These are phyloP conservation scores for Breviolum minutum DNA, from an alignment of 73 alveolate species.

Conservation along the genomic window DNA sequence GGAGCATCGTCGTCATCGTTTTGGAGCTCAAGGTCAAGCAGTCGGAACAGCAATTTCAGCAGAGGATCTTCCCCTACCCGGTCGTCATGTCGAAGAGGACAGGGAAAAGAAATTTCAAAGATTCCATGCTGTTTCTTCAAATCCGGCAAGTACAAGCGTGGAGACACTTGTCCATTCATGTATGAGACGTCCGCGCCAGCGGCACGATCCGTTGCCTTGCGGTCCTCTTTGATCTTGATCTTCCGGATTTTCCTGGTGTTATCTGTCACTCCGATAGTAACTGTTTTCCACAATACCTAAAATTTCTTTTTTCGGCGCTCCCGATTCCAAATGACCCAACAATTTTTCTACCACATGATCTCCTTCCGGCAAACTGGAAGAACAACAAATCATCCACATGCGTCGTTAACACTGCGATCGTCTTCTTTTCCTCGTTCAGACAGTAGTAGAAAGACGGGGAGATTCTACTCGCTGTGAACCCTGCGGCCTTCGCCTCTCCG, in stretches of 20 bases:
- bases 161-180: no score
- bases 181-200: no score
- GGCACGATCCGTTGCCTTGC: neutral
- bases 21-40: no score
- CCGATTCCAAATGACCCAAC: neutral
- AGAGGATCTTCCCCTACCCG: no score
- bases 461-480: neutral
- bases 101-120: no score
- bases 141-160: no score
- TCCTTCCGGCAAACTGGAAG: neutral
- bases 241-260: neutral
- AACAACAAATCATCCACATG: neutral
- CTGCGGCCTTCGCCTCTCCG: neutral
- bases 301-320: neutral
- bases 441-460: neutral
- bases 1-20: no score
- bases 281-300: slow-evolving; percentile 3
- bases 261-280: neutral
- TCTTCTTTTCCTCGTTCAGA: neutral
- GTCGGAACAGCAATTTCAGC: no score
- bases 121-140: no score
- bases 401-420: neutral
- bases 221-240: neutral
- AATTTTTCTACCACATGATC: neutral
- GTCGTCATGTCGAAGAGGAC: no score